A percentile compares a stretch with the other conserved stretches of the same genome.
Evolutionary conservation across 1,284 basidiomycete genomes (phyloP).

Genomic region (Porodaedalea pini): DNA sequence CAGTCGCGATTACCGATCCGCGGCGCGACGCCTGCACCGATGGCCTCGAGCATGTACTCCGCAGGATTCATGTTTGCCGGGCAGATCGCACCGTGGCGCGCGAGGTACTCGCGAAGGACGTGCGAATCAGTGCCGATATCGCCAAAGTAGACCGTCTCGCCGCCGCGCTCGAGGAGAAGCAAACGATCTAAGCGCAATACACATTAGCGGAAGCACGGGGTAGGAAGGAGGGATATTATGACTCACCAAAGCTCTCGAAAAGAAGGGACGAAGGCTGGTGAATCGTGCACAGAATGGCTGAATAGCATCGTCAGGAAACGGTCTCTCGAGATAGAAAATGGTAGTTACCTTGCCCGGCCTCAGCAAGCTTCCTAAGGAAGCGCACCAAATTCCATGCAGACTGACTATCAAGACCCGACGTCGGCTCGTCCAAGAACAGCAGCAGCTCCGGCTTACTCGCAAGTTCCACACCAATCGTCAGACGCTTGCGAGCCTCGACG

Average conservation of each 20-base stretch:
- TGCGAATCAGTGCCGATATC: conserved; percentile 67
- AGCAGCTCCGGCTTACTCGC: conserved; percentile 81
- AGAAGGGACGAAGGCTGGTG: conserved; percentile 70
- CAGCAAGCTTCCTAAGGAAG: conserved; percentile 80
- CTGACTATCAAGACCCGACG: conserved; percentile 75
- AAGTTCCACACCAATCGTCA: conserved; percentile 87
- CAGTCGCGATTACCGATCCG: conserved; percentile 58
- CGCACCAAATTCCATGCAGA: conserved; percentile 83
- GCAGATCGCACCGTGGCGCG: conserved; percentile 59
- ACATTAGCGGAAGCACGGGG: background rate
- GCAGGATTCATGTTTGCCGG: conserved; percentile 59
- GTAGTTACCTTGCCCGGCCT: conserved; percentile 79
- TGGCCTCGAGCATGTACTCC: conserved; percentile 57
- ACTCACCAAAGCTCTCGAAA: conserved; percentile 63
- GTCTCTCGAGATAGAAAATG: background rate
- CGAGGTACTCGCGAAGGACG: conserved; percentile 67
- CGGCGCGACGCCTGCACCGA: conserved; percentile 41
- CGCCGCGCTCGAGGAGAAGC: conserved; percentile 60
- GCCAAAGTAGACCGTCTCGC: conserved; percentile 78
- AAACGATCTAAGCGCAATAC: conserved; percentile 55
- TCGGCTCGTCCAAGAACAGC: conserved; percentile 44
- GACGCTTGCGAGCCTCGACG: conserved; percentile 81
- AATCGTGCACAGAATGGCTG: conserved; percentile 52
- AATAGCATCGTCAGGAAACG: conserved; percentile 22
- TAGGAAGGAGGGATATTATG: background rate